Base-by-base conservation (phyloP, 2,329 filamentous ascomycete genomes). In the Fusarium caatingaense region DNA sequence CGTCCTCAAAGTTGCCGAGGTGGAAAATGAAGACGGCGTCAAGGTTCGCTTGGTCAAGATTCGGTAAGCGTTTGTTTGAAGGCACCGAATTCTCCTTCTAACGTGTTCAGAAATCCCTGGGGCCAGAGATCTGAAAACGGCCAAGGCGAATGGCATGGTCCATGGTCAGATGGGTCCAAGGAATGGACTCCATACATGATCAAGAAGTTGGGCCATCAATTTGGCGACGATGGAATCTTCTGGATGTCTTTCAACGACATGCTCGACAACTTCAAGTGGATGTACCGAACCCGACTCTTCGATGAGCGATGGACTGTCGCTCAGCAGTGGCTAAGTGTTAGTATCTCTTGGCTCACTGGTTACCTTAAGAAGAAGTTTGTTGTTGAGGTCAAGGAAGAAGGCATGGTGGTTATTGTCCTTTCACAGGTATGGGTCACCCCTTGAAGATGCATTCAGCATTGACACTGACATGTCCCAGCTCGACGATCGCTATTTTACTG, bases 111-210 rank as follows among this genome's bases (percentile, higher is more conserved):
- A 45, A 93, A 93, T 72, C 91, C 91, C 0, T 93, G 91, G 91
- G 91, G 91, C 15, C 82, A 87, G 64, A 86, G 85, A 30, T 64
- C 71, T 12, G 68, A 72, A n/a, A 71, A 68, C 21, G 81, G 80
- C 11, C 54, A 78, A 4, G 81, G 81, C 50, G 91, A 92, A 78
- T 93, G 91, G 91, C 89, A 86, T 56, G 91, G 91, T 16, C 85
- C 89, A 7, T 93, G 91, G 91, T 88, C 87, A 40, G 91, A 93
- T 75, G 91, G 91, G 1, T 91, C 89, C 8, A 88, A 90, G 69
- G 87, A 93, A 76, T 93, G 91, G 91, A 93, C 89, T 2, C 82
- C 90, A 0, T 87, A 92, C 72, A 92, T 91, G 90, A 89, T 93
- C 81, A 79, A 86, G 65, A 87, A 88, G 66, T 81, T 93, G 5